These are phyloP conservation scores for Globisporangium canariense DNA, from an alignment of 352 stramenopile species.

Conservation along the genomic window DNA sequence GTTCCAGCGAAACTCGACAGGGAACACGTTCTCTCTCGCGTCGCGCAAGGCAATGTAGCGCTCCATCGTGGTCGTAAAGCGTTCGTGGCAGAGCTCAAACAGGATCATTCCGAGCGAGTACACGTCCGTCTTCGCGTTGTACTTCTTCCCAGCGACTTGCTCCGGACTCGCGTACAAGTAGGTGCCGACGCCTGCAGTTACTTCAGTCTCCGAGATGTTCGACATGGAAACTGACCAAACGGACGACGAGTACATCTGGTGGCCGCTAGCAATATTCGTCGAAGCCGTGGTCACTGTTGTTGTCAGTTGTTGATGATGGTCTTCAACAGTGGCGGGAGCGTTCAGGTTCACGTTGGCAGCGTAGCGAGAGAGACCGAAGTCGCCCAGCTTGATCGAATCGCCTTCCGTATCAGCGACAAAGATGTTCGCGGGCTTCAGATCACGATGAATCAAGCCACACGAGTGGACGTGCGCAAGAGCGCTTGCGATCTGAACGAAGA, in stretches of 20 bases:
- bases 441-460: constrained; percentile 88
- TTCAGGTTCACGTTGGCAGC: constrained; percentile 76
- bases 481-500: constrained; percentile 87
- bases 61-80: constrained; percentile 90
- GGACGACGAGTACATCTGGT: constrained; percentile 39
- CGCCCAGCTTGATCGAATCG: constrained; percentile 88
- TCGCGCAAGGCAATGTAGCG: constrained; percentile 79
- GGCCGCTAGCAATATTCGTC: constrained; percentile 11
- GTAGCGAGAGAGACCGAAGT: constrained; percentile 88
- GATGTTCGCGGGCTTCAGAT: constrained; percentile 92
- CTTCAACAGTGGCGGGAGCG: constrained; percentile 31
- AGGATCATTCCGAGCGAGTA: constrained; percentile 91
- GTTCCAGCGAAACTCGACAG: constrained; percentile 41
- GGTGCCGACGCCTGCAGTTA: constrained; percentile 86
- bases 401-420: constrained; percentile 84
- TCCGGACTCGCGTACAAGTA: constrained; percentile 90
- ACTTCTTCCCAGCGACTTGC: constrained; percentile 88
- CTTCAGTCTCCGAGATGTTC: constrained; percentile 75
- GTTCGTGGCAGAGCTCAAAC: constrained; percentile 87
- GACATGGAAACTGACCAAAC: constrained; percentile 55
- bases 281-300: constrained; percentile 12
- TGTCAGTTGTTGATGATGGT: constrained; percentile 20
- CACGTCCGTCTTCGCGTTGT: constrained; percentile 90
- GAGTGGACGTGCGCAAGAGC: constrained; percentile 90
- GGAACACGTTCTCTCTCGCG: constrained; percentile 69